Evolutionary conservation across 2,329 filamentous ascomycete genomes (phyloP), one percentile per base, ranked within the genome.

Genomic region (Pseudocercospora fuligena): DNA sequence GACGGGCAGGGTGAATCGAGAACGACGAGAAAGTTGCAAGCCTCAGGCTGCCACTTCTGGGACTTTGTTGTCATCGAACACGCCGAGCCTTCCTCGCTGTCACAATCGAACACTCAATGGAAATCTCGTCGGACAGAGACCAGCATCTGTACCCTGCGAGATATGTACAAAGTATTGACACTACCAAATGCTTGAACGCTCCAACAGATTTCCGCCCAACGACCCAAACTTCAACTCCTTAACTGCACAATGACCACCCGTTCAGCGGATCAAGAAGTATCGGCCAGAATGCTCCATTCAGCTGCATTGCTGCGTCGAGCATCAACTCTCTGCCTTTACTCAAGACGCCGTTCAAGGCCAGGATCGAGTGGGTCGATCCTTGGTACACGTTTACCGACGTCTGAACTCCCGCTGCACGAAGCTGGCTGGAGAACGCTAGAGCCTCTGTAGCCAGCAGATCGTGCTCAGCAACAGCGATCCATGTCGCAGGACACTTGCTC

Each of bases 401-500:
- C 25, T 65, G 57, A 2, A 71, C 66, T 47, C 64, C 62, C 2
- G 64, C 60, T 11, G 63, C 56, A 46, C 68, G 54, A 21, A 71
- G 58, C 25, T 66, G 63, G 5, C 65, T 67, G 12, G 69, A 69
- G 58, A 64, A 71, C 2, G 53, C 53, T 36, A 71, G 46, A n/a
- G 67, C 68, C 46, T 71, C 69, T 3, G 69, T 69, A 1, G 67
- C 65, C n/a, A 71, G 43, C 33, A 71, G 53, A 25, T 71, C 69
- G 43, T 68, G 54, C 56, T 70, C 64, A n/a, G 69, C 58, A 3
- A 71, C 69, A 5, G 69, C 69, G 5, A 71, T 68, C 69, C 69
- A 71, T 4, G 69, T 70, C 23, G 49, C 49, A 5, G 69, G 69
- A 59, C 57, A 63, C 46, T 66, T 71, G 5, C 66, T 53, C n/a